Base-by-base conservation (phyloP, 2,329 filamentous ascomycete species). In the Diplodia mutila region DNA sequence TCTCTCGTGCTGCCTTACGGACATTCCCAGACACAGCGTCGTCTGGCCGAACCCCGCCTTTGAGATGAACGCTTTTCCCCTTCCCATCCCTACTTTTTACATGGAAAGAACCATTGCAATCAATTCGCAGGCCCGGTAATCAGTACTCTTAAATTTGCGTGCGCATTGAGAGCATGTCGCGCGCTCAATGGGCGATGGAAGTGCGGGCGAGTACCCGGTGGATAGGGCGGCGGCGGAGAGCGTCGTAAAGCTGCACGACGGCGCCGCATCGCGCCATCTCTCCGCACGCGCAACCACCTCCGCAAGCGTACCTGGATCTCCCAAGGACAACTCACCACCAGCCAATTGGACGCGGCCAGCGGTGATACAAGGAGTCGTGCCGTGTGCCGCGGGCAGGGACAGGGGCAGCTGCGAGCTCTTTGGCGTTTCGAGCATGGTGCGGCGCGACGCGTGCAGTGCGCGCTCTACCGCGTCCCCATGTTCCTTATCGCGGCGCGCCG, bases 231-330 rank as follows among this genome's bases (percentile, higher is more conserved):
- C 7, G 14, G 46, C 27, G 27, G n/a, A 16, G 1, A 18, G 27
- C 29, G 46, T 63, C 59, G 59, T 63, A 63, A 51, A 21, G 42
- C 46, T 21, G 9, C 29, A 63, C 59, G 29, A 14, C 12, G 5
- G 42, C n/a, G 27, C 42, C 59, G 42, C 23, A n/a, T 49, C 42
- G 21, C 12, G 29, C 59, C 46, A 51, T 48, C 16, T n/a, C 46
- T 37, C 53, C 53, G 53, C 53, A 57, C 53, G 32, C 53, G 23
- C 53, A 34, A 27, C 53, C 53, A 25, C n/a, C 53, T 39, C 53
- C 34, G 32, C 53, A 39, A 57, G 53, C 53, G 53, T 57, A 29
- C 53, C 25, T 21, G 32, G 53, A 34, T 14, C 52, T n/a, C 18
- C 25, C 51, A 32, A 29, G 25, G n/a, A 53, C 29, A 55, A 23